Evolutionary conservation across 2,329 filamentous ascomycete genomes (phyloP).

Genomic region (Emmonsia crescens): DNA sequence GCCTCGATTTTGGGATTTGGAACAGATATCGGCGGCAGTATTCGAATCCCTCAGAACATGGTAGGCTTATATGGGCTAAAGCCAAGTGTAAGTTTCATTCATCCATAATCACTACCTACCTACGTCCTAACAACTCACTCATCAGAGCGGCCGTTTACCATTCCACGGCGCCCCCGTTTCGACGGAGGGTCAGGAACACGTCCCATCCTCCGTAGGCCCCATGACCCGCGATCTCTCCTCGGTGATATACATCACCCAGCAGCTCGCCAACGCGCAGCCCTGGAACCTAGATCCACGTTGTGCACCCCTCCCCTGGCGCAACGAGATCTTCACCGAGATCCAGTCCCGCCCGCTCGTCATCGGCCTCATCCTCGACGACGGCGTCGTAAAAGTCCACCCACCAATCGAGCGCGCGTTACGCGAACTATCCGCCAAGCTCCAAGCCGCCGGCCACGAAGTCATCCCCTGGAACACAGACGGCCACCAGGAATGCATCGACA

Average conservation of each 20-base stretch:
- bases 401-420: slow-evolving; percentile 47
- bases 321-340: slow-evolving; percentile 32
- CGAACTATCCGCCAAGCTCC: slow-evolving; percentile 45
- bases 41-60: slow-evolving; percentile 43
- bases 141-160: slow-evolving; percentile 30
- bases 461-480: slow-evolving; percentile 43
- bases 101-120: background rate
- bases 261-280: slow-evolving; percentile 38
- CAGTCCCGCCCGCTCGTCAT: slow-evolving; percentile 45
- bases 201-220: slow-evolving; percentile 53
- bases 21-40: slow-evolving; percentile 49
- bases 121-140: background rate
- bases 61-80: slow-evolving; percentile 37
- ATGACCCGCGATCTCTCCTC: slow-evolving; percentile 44
- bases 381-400: slow-evolving; percentile 49
- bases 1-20: slow-evolving; percentile 53
- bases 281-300: slow-evolving; percentile 48
- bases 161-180: slow-evolving; percentile 50
- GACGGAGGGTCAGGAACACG: slow-evolving; percentile 53
- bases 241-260: slow-evolving; percentile 39
- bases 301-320: slow-evolving; percentile 44
- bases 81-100: slow-evolving; percentile 17
- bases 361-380: slow-evolving; percentile 50
- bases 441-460: slow-evolving; percentile 47
- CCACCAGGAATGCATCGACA: slow-evolving; percentile 45